These are phyloP conservation scores for Talinum fruticosum DNA, from an alignment of 148 eudicot species.

Conservation along the genomic window DNA sequence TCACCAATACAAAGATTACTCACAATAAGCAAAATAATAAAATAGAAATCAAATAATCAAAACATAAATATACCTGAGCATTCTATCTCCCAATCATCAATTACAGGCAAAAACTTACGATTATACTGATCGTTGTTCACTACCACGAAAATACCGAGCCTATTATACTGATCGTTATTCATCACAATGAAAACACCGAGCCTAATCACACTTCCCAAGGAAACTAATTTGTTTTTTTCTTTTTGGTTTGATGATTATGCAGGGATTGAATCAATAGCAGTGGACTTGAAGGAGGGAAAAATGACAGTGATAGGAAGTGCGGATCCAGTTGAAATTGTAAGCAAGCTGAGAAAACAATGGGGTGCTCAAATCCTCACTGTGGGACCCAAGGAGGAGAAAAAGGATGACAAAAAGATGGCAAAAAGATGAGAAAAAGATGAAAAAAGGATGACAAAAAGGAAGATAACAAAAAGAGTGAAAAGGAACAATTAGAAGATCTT, in stretches of 20 bases:
- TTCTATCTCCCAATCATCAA: too few relatives aligned
- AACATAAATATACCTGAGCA: too few relatives aligned
- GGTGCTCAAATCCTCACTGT: constrained; percentile 44
- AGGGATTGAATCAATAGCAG: constrained; percentile 63
- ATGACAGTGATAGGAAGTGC: constrained; percentile 55
- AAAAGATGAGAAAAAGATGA: constrained; percentile 17
- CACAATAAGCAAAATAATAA: too few relatives aligned
- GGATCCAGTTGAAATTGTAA: constrained; percentile 46
- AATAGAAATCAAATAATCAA: too few relatives aligned
- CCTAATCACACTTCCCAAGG: too few relatives aligned
- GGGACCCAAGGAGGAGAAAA: constrained; percentile 60
- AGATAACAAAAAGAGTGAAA: constrained; percentile 11
- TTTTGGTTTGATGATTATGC: constrained; percentile 6
- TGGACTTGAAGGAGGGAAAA: constrained; percentile 58
- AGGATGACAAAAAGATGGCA: constrained; percentile 24
- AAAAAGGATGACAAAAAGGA: constrained; percentile 15
- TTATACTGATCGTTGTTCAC: too few relatives aligned
- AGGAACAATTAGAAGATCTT: constrained; percentile 35
- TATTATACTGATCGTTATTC: too few relatives aligned
- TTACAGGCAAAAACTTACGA: too few relatives aligned
- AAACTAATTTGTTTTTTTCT: too few relatives aligned
- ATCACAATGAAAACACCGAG: too few relatives aligned
- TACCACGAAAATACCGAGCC: too few relatives aligned
- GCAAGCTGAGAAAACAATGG: constrained; percentile 51
- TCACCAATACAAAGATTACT: too few relatives aligned